Percentiles rank a stretch among this genome's conserved stretches.
phyloP scores from a whole-genome alignment of 768 basidiomycete genomes.

The Auricularia cornea region DNA sequence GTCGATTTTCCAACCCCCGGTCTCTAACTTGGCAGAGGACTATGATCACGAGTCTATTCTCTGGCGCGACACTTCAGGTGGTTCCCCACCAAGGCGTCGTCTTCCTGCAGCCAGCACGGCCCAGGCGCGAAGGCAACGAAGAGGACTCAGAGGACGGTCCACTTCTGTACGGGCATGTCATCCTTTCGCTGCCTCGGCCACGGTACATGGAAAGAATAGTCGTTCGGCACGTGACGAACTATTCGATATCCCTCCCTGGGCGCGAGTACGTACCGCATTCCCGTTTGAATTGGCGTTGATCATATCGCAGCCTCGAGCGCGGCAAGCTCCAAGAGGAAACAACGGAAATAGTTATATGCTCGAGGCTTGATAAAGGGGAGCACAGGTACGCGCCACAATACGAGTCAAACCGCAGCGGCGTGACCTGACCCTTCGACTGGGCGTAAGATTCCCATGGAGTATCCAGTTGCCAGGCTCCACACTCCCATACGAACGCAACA shows the following conservation, averaged over 20 bases:
- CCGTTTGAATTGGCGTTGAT: neutral
- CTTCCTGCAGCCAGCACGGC: neutral
- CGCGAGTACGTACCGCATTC: neutral
- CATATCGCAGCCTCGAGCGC: neutral
- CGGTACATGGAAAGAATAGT: neutral
- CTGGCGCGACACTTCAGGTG: neutral
- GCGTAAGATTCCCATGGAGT: too few relatives aligned
- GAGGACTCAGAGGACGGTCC: neutral
- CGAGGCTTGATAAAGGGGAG: neutral
- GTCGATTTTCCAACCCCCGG: neutral
- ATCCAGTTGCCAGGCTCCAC: too few relatives aligned
- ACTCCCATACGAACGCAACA: too few relatives aligned
- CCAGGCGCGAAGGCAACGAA: too few relatives aligned
- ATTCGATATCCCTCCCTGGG: neutral
- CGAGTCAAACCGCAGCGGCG: too few relatives aligned
- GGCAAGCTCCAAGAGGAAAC: neutral
- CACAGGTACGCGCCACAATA: neutral
- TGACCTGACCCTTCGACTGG: too few relatives aligned
- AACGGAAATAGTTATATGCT: neutral
- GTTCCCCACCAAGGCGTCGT: neutral
- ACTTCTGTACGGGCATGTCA: neutral
- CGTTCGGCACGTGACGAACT: neutral
- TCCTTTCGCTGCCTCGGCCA: neutral
- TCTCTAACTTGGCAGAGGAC: neutral
- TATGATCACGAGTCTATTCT: neutral